These are phyloP conservation scores for Hypoxylon intermedium DNA, from an alignment of 495 filamentous ascomycete genomes.

Conservation along the genomic window DNA sequence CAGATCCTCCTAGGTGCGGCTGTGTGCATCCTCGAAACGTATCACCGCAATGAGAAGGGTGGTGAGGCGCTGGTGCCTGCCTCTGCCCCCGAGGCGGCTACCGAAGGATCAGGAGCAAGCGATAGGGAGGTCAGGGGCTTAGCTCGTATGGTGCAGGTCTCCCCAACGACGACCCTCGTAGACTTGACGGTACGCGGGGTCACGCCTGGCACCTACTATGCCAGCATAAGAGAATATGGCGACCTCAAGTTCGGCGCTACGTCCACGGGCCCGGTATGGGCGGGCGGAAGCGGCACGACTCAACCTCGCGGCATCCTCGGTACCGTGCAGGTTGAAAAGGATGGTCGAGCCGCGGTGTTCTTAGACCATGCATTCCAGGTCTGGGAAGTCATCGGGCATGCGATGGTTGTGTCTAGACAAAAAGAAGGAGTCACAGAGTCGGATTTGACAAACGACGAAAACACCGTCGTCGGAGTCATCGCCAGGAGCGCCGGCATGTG, in stretches of 20 bases:
- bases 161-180: slow-evolving; percentile 75
- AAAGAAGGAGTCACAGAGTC: slow-evolving; percentile 52
- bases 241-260: slow-evolving; percentile 84
- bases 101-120: slow-evolving; percentile 56
- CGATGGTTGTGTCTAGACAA: slow-evolving; percentile 78
- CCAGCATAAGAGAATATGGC: slow-evolving; percentile 83
- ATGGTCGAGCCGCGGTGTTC: slow-evolving; percentile 76
- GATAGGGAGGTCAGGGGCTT: slow-evolving; percentile 70
- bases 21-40: slow-evolving; percentile 95
- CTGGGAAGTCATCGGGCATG: slow-evolving; percentile 94
- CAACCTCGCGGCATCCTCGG: slow-evolving; percentile 74
- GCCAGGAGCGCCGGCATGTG: slow-evolving; percentile 93
- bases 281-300: slow-evolving; percentile 42
- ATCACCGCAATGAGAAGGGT: slow-evolving; percentile 53
- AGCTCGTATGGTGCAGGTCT: slow-evolving; percentile 81
- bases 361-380: slow-evolving; percentile 81
- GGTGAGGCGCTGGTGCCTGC: slow-evolving; percentile 41
- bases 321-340: slow-evolving; percentile 70
- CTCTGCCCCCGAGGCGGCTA: slow-evolving; percentile 40
- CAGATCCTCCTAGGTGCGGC: slow-evolving; percentile 70
- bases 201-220: slow-evolving; percentile 79
- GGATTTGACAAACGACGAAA: slow-evolving; percentile 72
- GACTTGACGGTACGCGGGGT: slow-evolving; percentile 89
- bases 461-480: slow-evolving; percentile 90
- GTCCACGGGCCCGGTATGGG: slow-evolving; percentile 86